Evolutionary conservation across 345 rosid genomes (phyloP).

Genomic region (Dovyalis caffra): DNA sequence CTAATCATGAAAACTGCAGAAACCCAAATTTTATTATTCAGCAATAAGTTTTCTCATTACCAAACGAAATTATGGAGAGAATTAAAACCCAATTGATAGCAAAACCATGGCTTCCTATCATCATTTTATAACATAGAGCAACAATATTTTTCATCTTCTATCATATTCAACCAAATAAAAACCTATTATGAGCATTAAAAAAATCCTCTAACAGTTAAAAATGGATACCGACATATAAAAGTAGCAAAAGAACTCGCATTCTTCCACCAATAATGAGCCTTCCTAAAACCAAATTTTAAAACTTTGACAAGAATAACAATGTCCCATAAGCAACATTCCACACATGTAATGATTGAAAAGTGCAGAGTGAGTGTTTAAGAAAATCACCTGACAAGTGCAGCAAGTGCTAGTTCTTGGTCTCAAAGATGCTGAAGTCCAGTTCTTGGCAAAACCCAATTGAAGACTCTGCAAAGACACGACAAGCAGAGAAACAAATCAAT

Average conservation of each 20-base stretch:
- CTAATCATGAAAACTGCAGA: neutral
- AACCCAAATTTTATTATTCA: neutral
- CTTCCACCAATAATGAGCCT: too few species aligned
- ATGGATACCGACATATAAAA: too few species aligned
- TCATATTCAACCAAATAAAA: neutral
- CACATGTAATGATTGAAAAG: too few species aligned
- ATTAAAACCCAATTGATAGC: neutral
- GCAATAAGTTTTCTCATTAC: neutral
- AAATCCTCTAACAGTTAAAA: too few species aligned
- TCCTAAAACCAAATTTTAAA: neutral
- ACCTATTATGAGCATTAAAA: neutral
- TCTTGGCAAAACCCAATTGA: constrained; percentile 1
- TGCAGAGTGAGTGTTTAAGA: neutral
- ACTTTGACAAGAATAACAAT: neutral
- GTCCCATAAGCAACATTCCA: too few species aligned
- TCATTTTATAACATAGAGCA: neutral
- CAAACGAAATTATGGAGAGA: neutral
- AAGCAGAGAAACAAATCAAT: neutral
- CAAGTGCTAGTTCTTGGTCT: neutral
- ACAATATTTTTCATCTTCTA: neutral
- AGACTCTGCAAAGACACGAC: constrained; percentile 12
- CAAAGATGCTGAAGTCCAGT: neutral
- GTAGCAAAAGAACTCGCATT: too few species aligned
- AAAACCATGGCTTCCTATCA: neutral
- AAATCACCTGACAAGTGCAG: constrained; percentile 10